Base-by-base conservation (phyloP, 1,284 basidiomycete species). In the Inonotus obliquus region DNA sequence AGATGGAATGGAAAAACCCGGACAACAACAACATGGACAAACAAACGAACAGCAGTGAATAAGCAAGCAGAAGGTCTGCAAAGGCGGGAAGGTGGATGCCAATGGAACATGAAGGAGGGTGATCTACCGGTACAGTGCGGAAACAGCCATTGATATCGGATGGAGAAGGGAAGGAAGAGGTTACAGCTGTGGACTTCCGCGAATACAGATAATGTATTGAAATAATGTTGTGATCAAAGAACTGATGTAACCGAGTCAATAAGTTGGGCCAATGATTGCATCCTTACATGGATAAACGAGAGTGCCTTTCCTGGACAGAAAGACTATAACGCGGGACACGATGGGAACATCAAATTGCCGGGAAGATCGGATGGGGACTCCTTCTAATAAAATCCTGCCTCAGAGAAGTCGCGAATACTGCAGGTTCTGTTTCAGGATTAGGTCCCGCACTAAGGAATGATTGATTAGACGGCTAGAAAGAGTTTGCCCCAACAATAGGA, bases 401-500 rank as follows among this genome's bases (percentile, higher is more conserved):
- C 59, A 70, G 25, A 70, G 49, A 29, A 70, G 63, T n/a, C 65
- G 65, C 32, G 66, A 67, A 45, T 66, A 64, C 67, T 72, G 74
- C 23, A 80, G 66, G 67, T 79, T 77, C 38, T 72, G 70, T 53
- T 74, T 73, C 39, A 80, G 66, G 61, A 80, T 76, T 59, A 76
- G 73, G 65, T 80, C 78, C 37, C 77, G 76, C 27, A 80, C 78
- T 80, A 67, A 56, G 19, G 52, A 4, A 6, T 19, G 39, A 51
- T 39, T 17, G 35, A 37, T 41, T n/a, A 45, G 35, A 47, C 25
- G 13, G 4, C 9, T 11, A 54, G 17, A 27, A 19, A 38, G 49
- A 17, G 56, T 39, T 6, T 4, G 6, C 61, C 13, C 27, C 25
- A 11, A 6, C 48, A 45, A 61, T 1, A 48, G 55, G 9, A 10